Percentiles rank a stretch among this genome's conserved stretches.
Conservation (phyloP, 1,139 yeast species). For the Suhomyces panamericanus region DNA sequence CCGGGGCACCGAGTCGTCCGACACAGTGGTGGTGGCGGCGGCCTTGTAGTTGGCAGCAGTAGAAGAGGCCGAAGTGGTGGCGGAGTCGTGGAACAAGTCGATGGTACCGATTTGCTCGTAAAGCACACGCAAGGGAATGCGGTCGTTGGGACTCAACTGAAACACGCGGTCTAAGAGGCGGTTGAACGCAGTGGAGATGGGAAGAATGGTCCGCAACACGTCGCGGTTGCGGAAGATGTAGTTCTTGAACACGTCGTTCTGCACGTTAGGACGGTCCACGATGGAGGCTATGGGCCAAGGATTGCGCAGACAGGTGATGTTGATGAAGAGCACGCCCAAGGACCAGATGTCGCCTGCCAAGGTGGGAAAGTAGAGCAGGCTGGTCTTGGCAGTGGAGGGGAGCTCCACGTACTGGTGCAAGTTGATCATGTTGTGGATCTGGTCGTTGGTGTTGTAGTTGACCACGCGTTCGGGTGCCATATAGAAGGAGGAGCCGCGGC, state of each 20-base stretch:
- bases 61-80: neutral
- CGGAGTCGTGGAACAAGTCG: constrained; percentile 38
- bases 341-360: constrained; percentile 88
- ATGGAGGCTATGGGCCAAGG: constrained; percentile 88
- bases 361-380: constrained; percentile 55
- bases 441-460: constrained; percentile 39
- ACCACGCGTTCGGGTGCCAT: constrained; percentile 89
- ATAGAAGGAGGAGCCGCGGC: constrained; percentile 85
- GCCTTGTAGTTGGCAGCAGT: neutral
- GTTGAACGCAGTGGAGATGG: constrained; percentile 64
- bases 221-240: constrained; percentile 32
- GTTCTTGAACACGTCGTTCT: constrained; percentile 54
- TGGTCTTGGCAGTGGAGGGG: constrained; percentile 21
- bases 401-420: constrained; percentile 23
- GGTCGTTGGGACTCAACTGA: constrained; percentile 60
- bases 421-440: constrained; percentile 31
- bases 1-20: constrained; percentile 1
- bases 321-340: constrained; percentile 75
- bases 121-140: constrained; percentile 55
- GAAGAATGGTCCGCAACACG: constrained; percentile 50
- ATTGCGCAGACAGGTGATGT: constrained; percentile 78
- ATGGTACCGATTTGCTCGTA: constrained; percentile 40
- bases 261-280: constrained; percentile 48
- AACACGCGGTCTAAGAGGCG: constrained; percentile 55
- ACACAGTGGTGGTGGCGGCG: neutral